Evolutionary conservation across 106 monocot genomes (phyloP).

Genomic region (Dendrobium catenatum): DNA sequence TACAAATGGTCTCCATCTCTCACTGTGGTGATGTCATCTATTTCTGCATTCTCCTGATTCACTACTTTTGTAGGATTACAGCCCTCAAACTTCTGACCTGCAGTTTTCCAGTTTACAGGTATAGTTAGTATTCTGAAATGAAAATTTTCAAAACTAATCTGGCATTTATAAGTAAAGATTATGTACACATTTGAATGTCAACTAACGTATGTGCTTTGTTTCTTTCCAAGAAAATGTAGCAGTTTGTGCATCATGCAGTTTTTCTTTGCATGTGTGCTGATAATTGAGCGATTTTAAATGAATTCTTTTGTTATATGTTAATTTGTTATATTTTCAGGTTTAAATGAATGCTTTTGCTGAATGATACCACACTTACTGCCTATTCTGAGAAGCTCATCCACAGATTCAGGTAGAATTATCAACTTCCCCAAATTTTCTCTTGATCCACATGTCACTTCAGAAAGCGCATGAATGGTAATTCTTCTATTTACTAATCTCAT

Average conservation of each 20-base stretch:
- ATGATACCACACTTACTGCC: neutral
- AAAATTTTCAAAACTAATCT: neutral
- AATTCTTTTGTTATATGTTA: neutral
- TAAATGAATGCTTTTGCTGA: neutral
- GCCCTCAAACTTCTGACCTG: conserved; percentile 13
- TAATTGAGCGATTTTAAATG: neutral
- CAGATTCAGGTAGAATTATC: conserved; percentile 14
- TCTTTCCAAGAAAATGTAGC: neutral
- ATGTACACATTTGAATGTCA: neutral
- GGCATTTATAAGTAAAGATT: neutral
- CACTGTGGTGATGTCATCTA: conserved; percentile 7
- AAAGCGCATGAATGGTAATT: conserved; percentile 5
- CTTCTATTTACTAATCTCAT: conserved; percentile 7
- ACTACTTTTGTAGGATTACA: conserved; percentile 6
- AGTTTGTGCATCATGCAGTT: neutral
- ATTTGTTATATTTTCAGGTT: neutral
- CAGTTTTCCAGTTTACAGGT: neutral
- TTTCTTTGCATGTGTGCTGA: no score
- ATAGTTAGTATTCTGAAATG: neutral
- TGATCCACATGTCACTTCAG: neutral
- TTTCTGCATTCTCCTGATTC: conserved; percentile 4
- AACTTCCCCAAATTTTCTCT: neutral
- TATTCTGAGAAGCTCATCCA: conserved; percentile 14
- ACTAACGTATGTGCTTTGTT: neutral
- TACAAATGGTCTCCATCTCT: conserved; percentile 15